phyloP scores from a whole-genome alignment of 2,329 filamentous ascomycete species.

The Cladosporium sp. region DNA sequence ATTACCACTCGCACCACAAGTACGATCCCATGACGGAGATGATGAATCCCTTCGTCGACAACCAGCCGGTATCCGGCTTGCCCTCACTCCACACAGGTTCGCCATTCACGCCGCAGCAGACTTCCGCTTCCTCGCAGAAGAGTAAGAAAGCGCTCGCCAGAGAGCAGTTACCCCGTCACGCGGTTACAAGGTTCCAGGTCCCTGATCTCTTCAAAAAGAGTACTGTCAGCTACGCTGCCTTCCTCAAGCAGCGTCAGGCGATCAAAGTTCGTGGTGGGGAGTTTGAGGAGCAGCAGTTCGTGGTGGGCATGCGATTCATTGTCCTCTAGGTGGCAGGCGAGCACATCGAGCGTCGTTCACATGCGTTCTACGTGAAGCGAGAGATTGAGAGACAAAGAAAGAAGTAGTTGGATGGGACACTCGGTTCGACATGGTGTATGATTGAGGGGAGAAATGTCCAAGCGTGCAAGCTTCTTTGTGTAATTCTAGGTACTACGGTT shows the following conservation, averaged over 20 bases:
- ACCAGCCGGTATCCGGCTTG: background rate
- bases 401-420: no score
- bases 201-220: slow-evolving; percentile 28
- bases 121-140: slow-evolving; percentile 6
- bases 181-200: slow-evolving; percentile 24
- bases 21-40: background rate
- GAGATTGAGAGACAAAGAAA: no score
- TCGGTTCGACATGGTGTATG: no score
- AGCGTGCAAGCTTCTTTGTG: background rate
- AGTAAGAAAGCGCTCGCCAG: slow-evolving; percentile 16
- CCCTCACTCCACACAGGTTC: background rate
- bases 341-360: no score
- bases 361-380: no score
- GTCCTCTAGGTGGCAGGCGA: slow-evolving; percentile 30
- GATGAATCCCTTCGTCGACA: background rate
- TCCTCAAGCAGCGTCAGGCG: slow-evolving; percentile 40
- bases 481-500: background rate
- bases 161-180: slow-evolving; percentile 19
- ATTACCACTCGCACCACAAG: background rate
- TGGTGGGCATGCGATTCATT: slow-evolving; percentile 46
- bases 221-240: slow-evolving; percentile 28
- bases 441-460: no score
- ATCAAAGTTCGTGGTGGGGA: slow-evolving; percentile 40
- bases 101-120: background rate
- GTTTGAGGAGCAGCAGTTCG: slow-evolving; percentile 44